These are phyloP conservation scores for Sporisorium exsertum DNA, from an alignment of 1,284 basidiomycete species.

Conservation along the genomic window DNA sequence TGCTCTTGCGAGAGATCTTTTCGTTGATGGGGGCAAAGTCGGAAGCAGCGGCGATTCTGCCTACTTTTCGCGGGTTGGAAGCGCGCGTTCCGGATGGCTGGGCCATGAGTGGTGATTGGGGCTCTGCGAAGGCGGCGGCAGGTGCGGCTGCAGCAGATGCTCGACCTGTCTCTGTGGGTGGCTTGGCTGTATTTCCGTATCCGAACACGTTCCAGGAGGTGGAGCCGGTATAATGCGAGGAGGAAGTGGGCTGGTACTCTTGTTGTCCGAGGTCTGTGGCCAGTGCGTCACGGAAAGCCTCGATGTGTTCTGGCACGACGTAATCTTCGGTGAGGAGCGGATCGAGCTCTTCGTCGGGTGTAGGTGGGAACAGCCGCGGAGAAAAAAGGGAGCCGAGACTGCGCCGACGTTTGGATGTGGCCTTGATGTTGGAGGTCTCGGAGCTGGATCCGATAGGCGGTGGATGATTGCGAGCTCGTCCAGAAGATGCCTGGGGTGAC, in stretches of 20 bases:
- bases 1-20: slow-evolving; percentile 38
- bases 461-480: not conserved
- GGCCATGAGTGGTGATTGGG: slow-evolving; percentile 31
- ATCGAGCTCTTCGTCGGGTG: slow-evolving; percentile 43
- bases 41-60: slow-evolving; percentile 60
- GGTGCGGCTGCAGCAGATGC: slow-evolving; percentile 18
- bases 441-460: slow-evolving; percentile 3
- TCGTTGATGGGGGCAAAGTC: slow-evolving; percentile 68
- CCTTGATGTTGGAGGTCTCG: slow-evolving; percentile 13
- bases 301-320: slow-evolving; percentile 50
- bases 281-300: slow-evolving; percentile 60
- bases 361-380: slow-evolving; percentile 29
- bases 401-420: slow-evolving; percentile 28
- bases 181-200: slow-evolving; percentile 29
- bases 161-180: slow-evolving; percentile 24
- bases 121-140: slow-evolving; percentile 7
- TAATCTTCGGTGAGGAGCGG: slow-evolving; percentile 58
- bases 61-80: slow-evolving; percentile 53
- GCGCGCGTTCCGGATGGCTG: slow-evolving; percentile 37
- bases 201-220: slow-evolving; percentile 46
- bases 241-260: slow-evolving; percentile 45
- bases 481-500: not conserved
- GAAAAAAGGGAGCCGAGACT: slow-evolving; percentile 47
- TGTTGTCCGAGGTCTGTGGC: slow-evolving; percentile 58
- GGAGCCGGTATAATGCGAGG: slow-evolving; percentile 40